Evolutionary conservation across 1,284 basidiomycete genomes (phyloP).

Genomic region (Trichosporon ovoides): DNA sequence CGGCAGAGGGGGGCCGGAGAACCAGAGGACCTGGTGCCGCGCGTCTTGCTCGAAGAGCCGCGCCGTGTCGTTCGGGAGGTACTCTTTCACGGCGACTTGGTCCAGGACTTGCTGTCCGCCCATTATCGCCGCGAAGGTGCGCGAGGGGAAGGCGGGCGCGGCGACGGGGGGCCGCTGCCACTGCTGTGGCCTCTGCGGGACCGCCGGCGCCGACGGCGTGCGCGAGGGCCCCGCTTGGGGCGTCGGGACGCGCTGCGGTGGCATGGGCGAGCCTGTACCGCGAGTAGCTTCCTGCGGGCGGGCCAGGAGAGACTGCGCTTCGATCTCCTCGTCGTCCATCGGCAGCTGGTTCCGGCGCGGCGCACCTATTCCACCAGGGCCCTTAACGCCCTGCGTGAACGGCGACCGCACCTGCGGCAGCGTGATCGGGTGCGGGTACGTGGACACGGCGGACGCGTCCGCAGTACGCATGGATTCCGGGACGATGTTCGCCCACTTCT

Average conservation of each 20-base stretch:
- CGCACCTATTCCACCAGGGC: slow-evolving; percentile 59
- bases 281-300: slow-evolving; percentile 1
- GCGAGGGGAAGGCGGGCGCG: slow-evolving; percentile 10
- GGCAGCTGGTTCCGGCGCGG: slow-evolving; percentile 46
- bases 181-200: slow-evolving; percentile 3
- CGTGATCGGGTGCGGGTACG: slow-evolving; percentile 67
- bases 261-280: slow-evolving; percentile 20
- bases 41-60: slow-evolving; percentile 76
- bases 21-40: slow-evolving; percentile 79
- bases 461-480: slow-evolving; percentile 54
- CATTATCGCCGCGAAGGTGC: slow-evolving; percentile 30
- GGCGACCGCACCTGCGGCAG: slow-evolving; percentile 64
- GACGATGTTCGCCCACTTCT: slow-evolving; percentile 89
- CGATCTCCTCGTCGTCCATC: slow-evolving; percentile 52
- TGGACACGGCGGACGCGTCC: slow-evolving; percentile 56
- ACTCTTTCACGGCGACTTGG: slow-evolving; percentile 35
- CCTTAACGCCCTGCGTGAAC: slow-evolving; percentile 54
- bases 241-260: neutral
- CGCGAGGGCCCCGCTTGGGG: slow-evolving; percentile 15
- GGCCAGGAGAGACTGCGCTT: slow-evolving; percentile 8
- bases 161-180: neutral
- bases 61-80: slow-evolving; percentile 49
- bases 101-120: slow-evolving; percentile 39
- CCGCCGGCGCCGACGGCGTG: slow-evolving; percentile 7
- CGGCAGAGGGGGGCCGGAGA: slow-evolving; percentile 71